These are phyloP conservation scores for Cicer arietinum DNA, from an alignment of 306 rosid genomes.

Conservation along the genomic window DNA sequence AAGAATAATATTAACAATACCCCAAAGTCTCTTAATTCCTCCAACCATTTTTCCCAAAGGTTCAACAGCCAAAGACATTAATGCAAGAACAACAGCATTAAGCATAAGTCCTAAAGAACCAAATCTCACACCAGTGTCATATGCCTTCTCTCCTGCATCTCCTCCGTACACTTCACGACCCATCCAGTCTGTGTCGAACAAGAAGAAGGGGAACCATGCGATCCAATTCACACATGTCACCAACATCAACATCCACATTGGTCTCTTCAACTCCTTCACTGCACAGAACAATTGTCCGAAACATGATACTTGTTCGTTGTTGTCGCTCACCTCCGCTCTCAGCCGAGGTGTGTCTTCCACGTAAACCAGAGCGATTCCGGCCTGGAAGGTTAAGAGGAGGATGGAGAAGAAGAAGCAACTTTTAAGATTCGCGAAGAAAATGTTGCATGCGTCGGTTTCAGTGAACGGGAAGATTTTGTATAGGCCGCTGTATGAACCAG, in stretches of 20 bases:
- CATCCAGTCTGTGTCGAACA: constrained; percentile 11
- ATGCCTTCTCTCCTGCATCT: constrained; percentile 23
- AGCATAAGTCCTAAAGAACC: constrained; percentile 34
- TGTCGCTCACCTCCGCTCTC: neutral
- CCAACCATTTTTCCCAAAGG: constrained; percentile 35
- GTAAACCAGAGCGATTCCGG: constrained; percentile 38
- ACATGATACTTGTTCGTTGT: constrained; percentile 20
- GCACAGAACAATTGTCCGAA: constrained; percentile 50
- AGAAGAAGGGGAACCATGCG: constrained; percentile 19
- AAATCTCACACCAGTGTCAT: constrained; percentile 36
- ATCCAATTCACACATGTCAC: constrained; percentile 41
- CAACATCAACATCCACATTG: constrained; percentile 68
- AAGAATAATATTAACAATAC: constrained; percentile 29
- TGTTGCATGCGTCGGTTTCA: constrained; percentile 58
- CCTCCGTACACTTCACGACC: constrained; percentile 22
- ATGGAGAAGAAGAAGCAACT: constrained; percentile 75
- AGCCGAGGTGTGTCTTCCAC: constrained; percentile 43
- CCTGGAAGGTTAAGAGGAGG: constrained; percentile 11
- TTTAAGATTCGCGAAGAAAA: constrained; percentile 76
- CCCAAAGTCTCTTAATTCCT: constrained; percentile 39
- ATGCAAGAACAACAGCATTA: constrained; percentile 36
- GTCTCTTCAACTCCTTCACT: constrained; percentile 49
- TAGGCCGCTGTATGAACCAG: constrained; percentile 56
- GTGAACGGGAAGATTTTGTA: constrained; percentile 60
- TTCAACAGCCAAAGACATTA: constrained; percentile 40